phyloP scores from a whole-genome alignment of 805 yeast species.

The Yamadazyma sp. region DNA sequence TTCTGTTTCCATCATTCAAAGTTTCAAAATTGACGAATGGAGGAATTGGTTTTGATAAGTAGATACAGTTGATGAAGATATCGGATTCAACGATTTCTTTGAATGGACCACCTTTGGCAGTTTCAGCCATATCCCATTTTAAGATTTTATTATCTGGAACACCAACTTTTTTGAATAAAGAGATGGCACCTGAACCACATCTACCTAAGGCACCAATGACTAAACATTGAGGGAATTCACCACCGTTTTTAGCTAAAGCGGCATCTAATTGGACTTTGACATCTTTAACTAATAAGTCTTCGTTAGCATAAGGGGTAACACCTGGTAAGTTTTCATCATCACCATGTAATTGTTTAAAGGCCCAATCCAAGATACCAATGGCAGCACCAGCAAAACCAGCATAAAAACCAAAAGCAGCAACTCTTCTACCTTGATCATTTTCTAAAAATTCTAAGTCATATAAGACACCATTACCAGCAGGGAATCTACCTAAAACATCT shows the following conservation, averaged over 20 bases:
- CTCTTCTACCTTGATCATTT: conserved; percentile 95
- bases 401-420: conserved; percentile 98
- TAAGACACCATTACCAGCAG: conserved; percentile 83
- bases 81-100: conserved; percentile 84
- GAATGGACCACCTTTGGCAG: conserved; percentile 97
- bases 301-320: conserved; percentile 75
- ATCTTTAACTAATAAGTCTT: conserved; percentile 67
- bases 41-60: conserved; percentile 87
- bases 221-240: conserved; percentile 71
- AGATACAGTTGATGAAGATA: conserved; percentile 93
- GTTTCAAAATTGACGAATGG: conserved; percentile 77
- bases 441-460: conserved; percentile 94
- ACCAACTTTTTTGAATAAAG: conserved; percentile 77
- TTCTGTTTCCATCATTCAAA: conserved; percentile 67
- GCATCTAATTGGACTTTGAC: conserved; percentile 56
- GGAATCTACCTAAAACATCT: conserved; percentile 84
- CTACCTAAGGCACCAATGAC: conserved; percentile 98
- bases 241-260: conserved; percentile 58
- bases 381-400: conserved; percentile 99
- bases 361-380: conserved; percentile 90
- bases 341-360: conserved; percentile 75
- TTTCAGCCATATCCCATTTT: conserved; percentile 97
- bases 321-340: conserved; percentile 72
- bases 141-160: conserved; percentile 78
- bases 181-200: conserved; percentile 97